Conservation (phyloP, 2,329 filamentous ascomycete species). For the Penicillium sp. region DNA sequence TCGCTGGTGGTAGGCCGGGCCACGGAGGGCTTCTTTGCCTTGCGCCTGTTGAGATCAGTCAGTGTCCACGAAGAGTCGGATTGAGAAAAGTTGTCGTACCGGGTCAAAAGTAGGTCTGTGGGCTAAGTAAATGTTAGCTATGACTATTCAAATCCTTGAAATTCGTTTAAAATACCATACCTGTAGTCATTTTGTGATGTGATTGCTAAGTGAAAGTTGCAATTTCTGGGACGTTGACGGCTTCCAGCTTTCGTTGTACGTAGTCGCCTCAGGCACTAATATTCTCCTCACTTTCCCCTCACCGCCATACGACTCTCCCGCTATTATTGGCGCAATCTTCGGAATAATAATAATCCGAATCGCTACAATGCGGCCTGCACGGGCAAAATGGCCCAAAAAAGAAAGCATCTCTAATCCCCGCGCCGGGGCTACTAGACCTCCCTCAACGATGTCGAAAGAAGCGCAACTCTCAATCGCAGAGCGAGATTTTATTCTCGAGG, state of each 20-base stretch:
- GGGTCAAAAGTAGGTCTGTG: conserved; percentile 95
- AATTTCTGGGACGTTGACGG: not conserved
- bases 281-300: not conserved
- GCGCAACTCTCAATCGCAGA: conserved; percentile 86
- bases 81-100: conserved; percentile 48
- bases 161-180: conserved; percentile 23
- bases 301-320: not conserved
- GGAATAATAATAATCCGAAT: not conserved
- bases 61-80: conserved; percentile 23
- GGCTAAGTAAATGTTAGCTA: conserved; percentile 46
- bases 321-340: not conserved
- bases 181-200: conserved; percentile 41
- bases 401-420: conserved; percentile 15
- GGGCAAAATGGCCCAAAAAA: conserved; percentile 22
- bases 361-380: conserved; percentile 14
- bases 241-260: not conserved
- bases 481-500: conserved; percentile 78
- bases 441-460: conserved; percentile 76
- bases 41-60: conserved; percentile 59
- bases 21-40: conserved; percentile 91
- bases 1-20: conserved; percentile 92
- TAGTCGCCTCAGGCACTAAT: conserved; percentile 5
- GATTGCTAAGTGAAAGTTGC: not conserved
- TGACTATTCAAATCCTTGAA: not conserved
- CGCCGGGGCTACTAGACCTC: conserved; percentile 16